These are phyloP conservation scores for Camelina hispida DNA, from an alignment of 345 rosid genomes.

Conservation along the genomic window DNA sequence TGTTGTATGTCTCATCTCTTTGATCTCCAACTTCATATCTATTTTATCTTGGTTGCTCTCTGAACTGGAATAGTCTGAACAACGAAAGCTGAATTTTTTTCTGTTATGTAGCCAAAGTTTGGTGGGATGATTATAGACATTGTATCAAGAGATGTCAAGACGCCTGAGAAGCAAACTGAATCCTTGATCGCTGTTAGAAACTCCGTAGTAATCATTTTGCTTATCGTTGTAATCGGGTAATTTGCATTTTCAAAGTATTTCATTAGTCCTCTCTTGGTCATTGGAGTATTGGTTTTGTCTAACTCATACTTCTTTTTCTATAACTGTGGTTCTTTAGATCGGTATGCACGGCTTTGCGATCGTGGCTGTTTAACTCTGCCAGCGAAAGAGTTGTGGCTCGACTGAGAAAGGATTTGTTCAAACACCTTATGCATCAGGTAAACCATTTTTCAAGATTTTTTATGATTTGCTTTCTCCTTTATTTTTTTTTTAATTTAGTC, in stretches of 20 bases:
- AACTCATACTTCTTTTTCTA: neutral
- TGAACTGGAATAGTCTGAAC: conserved; percentile 2
- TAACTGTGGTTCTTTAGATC: conserved; percentile 45
- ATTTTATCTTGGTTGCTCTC: neutral
- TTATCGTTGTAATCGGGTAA: conserved; percentile 66
- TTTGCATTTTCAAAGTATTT: conserved; percentile 7
- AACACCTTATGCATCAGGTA: conserved; percentile 65
- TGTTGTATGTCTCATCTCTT: conserved; percentile 54
- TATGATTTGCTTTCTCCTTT: neutral
- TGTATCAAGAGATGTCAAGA: conserved; percentile 55
- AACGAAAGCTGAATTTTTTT: neutral
- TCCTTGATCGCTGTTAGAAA: conserved; percentile 55
- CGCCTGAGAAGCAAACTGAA: conserved; percentile 53
- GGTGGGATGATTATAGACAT: conserved; percentile 74
- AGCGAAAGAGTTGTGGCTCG: conserved; percentile 77
- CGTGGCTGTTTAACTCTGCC: conserved; percentile 65
- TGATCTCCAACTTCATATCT: conserved; percentile 7
- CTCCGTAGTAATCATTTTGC: conserved; percentile 53
- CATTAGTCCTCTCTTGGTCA: neutral
- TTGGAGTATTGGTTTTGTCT: neutral
- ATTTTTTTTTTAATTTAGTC: neutral
- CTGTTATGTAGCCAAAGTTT: conserved; percentile 58
- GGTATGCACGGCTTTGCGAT: conserved; percentile 60
- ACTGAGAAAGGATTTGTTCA: conserved; percentile 59
- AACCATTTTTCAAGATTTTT: conserved; percentile 7